A percentile compares a stretch with the other conserved stretches of the same genome.
Conservation (phyloP, 2,329 filamentous ascomycete genomes). For the Neodidymelliopsis sp. region DNA sequence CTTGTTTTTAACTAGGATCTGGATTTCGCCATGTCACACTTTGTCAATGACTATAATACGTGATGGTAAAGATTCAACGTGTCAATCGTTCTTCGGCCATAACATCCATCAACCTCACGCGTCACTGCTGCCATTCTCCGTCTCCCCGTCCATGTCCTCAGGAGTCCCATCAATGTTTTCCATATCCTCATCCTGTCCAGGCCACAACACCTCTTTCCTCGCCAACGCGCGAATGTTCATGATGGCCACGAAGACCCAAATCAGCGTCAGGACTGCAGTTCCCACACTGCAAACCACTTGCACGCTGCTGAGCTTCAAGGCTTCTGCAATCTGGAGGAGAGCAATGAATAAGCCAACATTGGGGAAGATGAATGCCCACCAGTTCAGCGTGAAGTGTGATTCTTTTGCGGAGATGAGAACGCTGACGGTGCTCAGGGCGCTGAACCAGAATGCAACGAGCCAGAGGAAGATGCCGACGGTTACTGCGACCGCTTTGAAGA, state of each 20-base stretch:
- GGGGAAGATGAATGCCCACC: constrained; percentile 71
- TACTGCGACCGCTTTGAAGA: constrained; percentile 53
- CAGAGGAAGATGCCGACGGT: constrained; percentile 56
- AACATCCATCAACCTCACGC: background rate
- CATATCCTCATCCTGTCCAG: constrained; percentile 67
- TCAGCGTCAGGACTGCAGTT: constrained; percentile 60
- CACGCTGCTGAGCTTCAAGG: constrained; percentile 59
- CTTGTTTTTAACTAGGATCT: no score
- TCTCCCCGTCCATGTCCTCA: background rate
- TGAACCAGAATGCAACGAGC: constrained; percentile 60
- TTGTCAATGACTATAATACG: no score
- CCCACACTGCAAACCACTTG: constrained; percentile 62
- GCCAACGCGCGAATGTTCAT: constrained; percentile 60
- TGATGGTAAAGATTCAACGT: no score
- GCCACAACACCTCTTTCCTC: constrained; percentile 59
- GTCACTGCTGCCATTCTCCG: background rate
- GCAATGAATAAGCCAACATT: constrained; percentile 65
- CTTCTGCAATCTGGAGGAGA: constrained; percentile 63
- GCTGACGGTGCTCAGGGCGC: constrained; percentile 52
- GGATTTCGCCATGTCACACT: no score
- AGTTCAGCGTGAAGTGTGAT: constrained; percentile 46
- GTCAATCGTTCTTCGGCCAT: background rate
- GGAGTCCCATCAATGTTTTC: constrained; percentile 38
- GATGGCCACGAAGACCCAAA: constrained; percentile 63
- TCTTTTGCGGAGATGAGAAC: constrained; percentile 48